Percentiles rank a stretch among this genome's conserved stretches.
These are phyloP conservation scores for Cordyceps fumosorosea DNA, from an alignment of 2,329 filamentous ascomycete genomes.

Conservation along the genomic window DNA sequence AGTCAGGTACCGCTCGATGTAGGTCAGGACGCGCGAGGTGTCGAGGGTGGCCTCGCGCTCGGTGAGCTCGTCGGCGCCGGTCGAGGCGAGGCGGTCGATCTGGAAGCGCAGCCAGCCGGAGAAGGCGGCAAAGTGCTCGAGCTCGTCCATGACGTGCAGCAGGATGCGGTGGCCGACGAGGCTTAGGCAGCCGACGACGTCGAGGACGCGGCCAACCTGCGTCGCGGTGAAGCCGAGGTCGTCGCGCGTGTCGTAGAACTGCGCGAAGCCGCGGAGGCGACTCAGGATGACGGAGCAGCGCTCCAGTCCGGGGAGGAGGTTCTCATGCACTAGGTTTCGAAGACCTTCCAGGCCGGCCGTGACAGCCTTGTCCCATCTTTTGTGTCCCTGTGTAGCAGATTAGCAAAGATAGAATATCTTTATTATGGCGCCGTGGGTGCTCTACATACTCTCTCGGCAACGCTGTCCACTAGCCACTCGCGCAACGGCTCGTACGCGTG, in stretches of 20 bases:
- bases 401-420: not conserved
- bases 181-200: conserved; percentile 68
- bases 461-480: conserved; percentile 82
- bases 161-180: conserved; percentile 70
- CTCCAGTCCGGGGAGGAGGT: conserved; percentile 82
- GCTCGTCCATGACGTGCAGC: conserved; percentile 65
- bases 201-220: conserved; percentile 59
- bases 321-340: conserved; percentile 73
- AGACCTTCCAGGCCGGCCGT: conserved; percentile 70
- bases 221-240: conserved; percentile 59
- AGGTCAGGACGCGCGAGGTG: conserved; percentile 63
- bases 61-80: conserved; percentile 60
- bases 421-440: not conserved
- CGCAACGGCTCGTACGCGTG: conserved; percentile 68
- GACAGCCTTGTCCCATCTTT: conserved; percentile 89
- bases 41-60: conserved; percentile 76
- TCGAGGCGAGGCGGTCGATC: conserved; percentile 68
- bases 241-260: conserved; percentile 63
- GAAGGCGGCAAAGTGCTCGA: conserved; percentile 70
- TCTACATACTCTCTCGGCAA: conserved; percentile 64
- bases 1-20: conserved; percentile 66
- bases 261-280: conserved; percentile 74
- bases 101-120: conserved; percentile 78
- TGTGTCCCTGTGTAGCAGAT: conserved; percentile 60
- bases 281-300: conserved; percentile 75